phyloP scores from a whole-genome alignment of 768 basidiomycete genomes.

The Calvatia gigantea region DNA sequence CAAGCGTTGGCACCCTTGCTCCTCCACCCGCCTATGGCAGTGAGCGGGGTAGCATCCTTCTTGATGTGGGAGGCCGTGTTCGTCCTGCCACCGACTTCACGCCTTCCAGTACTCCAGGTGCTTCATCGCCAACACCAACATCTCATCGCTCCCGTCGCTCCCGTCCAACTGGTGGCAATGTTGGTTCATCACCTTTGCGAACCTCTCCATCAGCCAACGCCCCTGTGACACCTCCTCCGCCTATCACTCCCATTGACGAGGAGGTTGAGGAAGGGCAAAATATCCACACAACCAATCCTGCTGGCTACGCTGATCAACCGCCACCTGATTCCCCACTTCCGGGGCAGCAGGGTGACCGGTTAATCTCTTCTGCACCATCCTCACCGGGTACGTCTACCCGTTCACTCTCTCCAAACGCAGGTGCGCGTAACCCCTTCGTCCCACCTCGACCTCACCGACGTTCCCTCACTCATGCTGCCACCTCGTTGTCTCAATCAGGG shows the following conservation, averaged over 20 bases:
- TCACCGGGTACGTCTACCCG: slow-evolving; percentile 47
- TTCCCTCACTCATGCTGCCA: slow-evolving; percentile 67
- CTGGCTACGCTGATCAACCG: slow-evolving; percentile 10
- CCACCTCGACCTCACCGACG: slow-evolving; percentile 62
- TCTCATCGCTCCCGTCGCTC: slow-evolving; percentile 61
- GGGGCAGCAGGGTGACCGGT: slow-evolving; percentile 11
- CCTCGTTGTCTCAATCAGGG: slow-evolving; percentile 57
- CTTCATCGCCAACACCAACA: slow-evolving; percentile 45
- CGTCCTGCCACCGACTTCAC: slow-evolving; percentile 35
- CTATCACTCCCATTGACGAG: slow-evolving; percentile 79
- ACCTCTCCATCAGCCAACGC: slow-evolving; percentile 40
- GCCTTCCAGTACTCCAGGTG: slow-evolving; percentile 37
- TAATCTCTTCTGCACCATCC: slow-evolving; percentile 21
- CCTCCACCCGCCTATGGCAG: slow-evolving; percentile 98
- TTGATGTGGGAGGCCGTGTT: slow-evolving; percentile 79
- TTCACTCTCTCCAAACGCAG: slow-evolving; percentile 67
- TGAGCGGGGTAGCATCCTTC: slow-evolving; percentile 91
- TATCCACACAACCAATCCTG: slow-evolving; percentile 24
- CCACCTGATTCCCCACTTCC: slow-evolving; percentile 24
- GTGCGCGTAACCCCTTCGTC: slow-evolving; percentile 83
- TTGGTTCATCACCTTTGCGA: slow-evolving; percentile 67
- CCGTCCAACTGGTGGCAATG: slow-evolving; percentile 39
- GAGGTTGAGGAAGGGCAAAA: slow-evolving; percentile 32
- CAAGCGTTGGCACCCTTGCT: slow-evolving; percentile 93
- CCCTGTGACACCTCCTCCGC: slow-evolving; percentile 53